Percentiles rank a stretch among this genome's conserved stretches.
These are phyloP conservation scores for Coemansia sp. DNA, from an alignment of 192 early-diverging fungal genomes.

Conservation along the genomic window DNA sequence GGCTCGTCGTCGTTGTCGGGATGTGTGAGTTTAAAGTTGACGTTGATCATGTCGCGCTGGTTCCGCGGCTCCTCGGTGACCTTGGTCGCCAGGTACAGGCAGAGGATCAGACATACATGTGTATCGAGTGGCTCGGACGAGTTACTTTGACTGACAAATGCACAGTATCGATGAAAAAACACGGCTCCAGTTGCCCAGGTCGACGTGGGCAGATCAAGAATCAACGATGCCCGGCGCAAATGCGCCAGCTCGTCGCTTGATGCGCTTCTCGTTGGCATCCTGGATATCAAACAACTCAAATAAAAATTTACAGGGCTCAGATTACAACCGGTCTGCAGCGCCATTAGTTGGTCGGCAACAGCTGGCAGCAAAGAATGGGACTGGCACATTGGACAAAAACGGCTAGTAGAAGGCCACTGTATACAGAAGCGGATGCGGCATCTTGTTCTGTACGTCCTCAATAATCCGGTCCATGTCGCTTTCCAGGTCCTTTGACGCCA, in stretches of 20 bases:
- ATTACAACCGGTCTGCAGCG: no score
- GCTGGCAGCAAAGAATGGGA: neutral
- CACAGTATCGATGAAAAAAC: conserved; percentile 33
- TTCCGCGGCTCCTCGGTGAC: conserved; percentile 39
- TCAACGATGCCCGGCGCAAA: conserved; percentile 7
- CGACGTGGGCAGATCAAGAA: conserved; percentile 34
- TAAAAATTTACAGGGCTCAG: no score
- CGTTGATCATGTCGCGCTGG: conserved; percentile 33
- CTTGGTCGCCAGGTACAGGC: conserved; percentile 38
- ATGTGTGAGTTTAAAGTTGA: conserved; percentile 17
- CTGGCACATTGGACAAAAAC: no score
- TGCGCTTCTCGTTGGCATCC: neutral
- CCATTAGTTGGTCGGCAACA: no score
- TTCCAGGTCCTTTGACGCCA: conserved; percentile 65
- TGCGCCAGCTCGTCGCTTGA: conserved; percentile 15
- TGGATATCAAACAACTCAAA: no score
- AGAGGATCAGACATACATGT: conserved; percentile 24
- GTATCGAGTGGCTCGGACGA: conserved; percentile 2
- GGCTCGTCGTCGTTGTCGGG: conserved; percentile 5
- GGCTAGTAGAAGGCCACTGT: conserved; percentile 63
- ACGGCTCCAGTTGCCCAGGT: conserved; percentile 26
- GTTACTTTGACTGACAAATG: neutral
- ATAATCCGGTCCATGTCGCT: conserved; percentile 80
- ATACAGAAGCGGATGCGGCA: conserved; percentile 60
- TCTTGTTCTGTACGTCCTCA: conserved; percentile 61